Conservation (phyloP, 2,329 filamentous ascomycete genomes). For the Teratosphaeriaceae sp. region DNA sequence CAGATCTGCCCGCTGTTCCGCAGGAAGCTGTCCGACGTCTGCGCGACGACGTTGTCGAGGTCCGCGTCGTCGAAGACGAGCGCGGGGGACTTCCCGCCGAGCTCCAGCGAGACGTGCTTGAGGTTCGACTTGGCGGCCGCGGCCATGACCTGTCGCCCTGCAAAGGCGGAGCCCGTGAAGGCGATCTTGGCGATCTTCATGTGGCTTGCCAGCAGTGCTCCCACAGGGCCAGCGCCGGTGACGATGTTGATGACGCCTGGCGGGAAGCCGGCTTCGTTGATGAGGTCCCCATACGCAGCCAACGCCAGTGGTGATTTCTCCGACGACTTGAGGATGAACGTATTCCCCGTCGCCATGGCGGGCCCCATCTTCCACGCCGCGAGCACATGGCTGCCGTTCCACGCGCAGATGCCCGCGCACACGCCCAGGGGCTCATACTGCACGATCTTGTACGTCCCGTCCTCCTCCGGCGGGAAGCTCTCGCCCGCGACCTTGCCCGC, state of each 20-base stretch:
- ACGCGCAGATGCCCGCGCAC: conserved; percentile 80
- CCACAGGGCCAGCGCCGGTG: conserved; percentile 72
- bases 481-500: conserved; percentile 75
- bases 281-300: too few relatives aligned
- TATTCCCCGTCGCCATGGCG: conserved; percentile 78
- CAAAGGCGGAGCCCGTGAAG: conserved; percentile 71
- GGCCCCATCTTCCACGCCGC: conserved; percentile 85
- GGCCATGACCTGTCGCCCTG: conserved; percentile 45
- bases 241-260: conserved; percentile 82
- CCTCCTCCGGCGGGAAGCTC: conserved; percentile 66
- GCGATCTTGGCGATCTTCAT: conserved; percentile 73
- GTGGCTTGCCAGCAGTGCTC: conserved; percentile 67
- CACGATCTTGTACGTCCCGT: conserved; percentile 78
- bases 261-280: conserved; percentile 70
- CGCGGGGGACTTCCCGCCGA: conserved; percentile 38
- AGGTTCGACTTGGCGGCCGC: conserved; percentile 40
- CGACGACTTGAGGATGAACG: conserved; percentile 86
- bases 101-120: conserved; percentile 40
- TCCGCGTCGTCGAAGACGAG: conserved; percentile 38
- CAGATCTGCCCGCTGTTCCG: conserved; percentile 38
- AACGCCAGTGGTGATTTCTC: conserved; percentile 83
- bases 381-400: conserved; percentile 91
- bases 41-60: conserved; percentile 24
- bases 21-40: conserved; percentile 37
- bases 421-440: conserved; percentile 76